Conservation (phyloP, 306 rosid species). For the Fagus sylvatica region DNA sequence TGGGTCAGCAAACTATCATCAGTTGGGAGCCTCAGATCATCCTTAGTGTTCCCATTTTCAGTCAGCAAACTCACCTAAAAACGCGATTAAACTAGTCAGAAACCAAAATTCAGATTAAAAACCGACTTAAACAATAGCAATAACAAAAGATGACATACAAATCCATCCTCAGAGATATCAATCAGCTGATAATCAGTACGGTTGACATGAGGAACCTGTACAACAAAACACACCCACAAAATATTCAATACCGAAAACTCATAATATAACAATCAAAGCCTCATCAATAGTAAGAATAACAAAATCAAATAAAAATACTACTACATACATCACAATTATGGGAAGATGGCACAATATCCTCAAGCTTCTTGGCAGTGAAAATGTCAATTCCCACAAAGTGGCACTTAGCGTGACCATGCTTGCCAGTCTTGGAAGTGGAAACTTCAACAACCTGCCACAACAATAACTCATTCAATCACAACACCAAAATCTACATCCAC, state of each 20-base stretch:
- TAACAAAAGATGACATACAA: constrained; percentile 41
- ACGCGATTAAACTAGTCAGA: not conserved
- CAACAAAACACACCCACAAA: not conserved
- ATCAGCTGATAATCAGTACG: constrained; percentile 60
- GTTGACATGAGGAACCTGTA: constrained; percentile 74
- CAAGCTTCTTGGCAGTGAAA: constrained; percentile 64
- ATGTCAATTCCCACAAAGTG: constrained; percentile 79
- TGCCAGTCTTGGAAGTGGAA: constrained; percentile 53
- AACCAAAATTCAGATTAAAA: not conserved
- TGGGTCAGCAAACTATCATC: constrained; percentile 60
- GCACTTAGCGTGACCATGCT: constrained; percentile 64
- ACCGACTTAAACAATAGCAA: not conserved
- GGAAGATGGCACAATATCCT: constrained; percentile 76
- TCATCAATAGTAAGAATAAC: not conserved
- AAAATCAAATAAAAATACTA: not conserved
- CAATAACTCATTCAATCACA: constrained; percentile 1
- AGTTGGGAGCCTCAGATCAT: constrained; percentile 51
- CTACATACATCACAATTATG: constrained; percentile 73
- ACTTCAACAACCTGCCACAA: constrained; percentile 32
- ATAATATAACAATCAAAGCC: not conserved
- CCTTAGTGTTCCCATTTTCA: constrained; percentile 70
- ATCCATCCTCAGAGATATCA: constrained; percentile 50
- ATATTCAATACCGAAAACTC: not conserved
- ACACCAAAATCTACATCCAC: not conserved
- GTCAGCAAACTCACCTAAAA: constrained; percentile 63